Evolutionary conservation across 352 stramenopile genomes (phyloP), one percentile per base, ranked within the genome.

Genomic region (Globisporangium heterothallicum): DNA sequence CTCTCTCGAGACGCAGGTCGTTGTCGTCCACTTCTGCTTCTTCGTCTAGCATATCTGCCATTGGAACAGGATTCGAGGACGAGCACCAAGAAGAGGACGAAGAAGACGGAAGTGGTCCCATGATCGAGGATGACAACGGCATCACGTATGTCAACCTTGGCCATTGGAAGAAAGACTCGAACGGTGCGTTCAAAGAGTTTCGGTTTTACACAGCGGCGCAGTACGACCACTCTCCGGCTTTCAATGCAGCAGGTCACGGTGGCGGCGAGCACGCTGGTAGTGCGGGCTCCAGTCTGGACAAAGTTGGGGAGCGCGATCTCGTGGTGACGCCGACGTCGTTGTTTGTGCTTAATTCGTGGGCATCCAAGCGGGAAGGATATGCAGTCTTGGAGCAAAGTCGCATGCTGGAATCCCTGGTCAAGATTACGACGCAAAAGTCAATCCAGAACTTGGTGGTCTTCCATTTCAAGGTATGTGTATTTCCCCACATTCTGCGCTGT

Each of bases 381-480:
- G 78, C 72, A 0, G 49, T 88, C 13, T 68, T 91, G 2, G 79
- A 93, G 57, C 76, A 82, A 7, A 73, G 68, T 36, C 68, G 74
- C 22, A 60, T 66, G 21, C 61, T 93, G 25, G 68, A 69, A 19
- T 64, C 78, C 12, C 54, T 93, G 7, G 60, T 53, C 0, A 77
- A 82, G 53, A 75, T 93, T 50, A 71, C 70, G 7, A 74, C 73
- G 21, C 65, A 74, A 24, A 64, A 85, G 14, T 74, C 68, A 2
- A 42, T 89, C 8, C 56, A 74, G 5, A 90, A 86, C 56, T 75
- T 74, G 1, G 58, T 93, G 22, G 63, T 90, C 34, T 84, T 93
- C 49, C 64, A 86, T 50, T 93, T 91, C 49, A 76, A 80, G 60
- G 82, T 93, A 72, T 12, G 56, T 58, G 29, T 49, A 25, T 7